phyloP scores from a whole-genome alignment of 208 protist species.

The Leishmania tropica region DNA sequence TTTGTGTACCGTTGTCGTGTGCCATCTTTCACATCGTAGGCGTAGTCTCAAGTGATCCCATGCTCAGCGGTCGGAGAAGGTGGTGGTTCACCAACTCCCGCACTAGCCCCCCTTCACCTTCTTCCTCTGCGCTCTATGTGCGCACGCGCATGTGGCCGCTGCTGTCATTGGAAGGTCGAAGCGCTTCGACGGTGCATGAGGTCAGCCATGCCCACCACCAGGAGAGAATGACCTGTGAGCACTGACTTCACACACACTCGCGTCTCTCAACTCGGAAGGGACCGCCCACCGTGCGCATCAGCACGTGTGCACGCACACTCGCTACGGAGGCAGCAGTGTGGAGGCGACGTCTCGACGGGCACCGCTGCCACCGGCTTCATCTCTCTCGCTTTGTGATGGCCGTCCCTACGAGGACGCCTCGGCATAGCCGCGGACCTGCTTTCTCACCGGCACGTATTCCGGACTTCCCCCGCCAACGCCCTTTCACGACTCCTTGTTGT shows the following conservation, averaged over 20 bases:
- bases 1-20: not conserved
- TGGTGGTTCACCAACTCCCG: not conserved
- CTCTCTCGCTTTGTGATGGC: not conserved
- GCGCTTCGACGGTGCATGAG: not conserved
- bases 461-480: not conserved
- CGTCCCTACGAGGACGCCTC: not conserved
- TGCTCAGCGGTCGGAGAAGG: not conserved
- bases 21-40: not conserved
- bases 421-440: not conserved
- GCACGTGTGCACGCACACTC: not conserved
- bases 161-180: not conserved
- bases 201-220: not conserved
- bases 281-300: not conserved
- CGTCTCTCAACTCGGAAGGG: not conserved
- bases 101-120: not conserved
- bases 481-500: not conserved
- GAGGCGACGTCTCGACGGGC: not conserved
- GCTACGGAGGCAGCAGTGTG: not conserved
- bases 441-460: not conserved
- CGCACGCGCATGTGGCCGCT: not conserved
- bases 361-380: not conserved
- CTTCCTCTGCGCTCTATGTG: not conserved
- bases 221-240: not conserved
- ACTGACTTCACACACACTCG: not conserved
- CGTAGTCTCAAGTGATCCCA: not conserved